These are phyloP conservation scores for Coriaria nepalensis DNA, from an alignment of 306 rosid species.

Conservation along the genomic window DNA sequence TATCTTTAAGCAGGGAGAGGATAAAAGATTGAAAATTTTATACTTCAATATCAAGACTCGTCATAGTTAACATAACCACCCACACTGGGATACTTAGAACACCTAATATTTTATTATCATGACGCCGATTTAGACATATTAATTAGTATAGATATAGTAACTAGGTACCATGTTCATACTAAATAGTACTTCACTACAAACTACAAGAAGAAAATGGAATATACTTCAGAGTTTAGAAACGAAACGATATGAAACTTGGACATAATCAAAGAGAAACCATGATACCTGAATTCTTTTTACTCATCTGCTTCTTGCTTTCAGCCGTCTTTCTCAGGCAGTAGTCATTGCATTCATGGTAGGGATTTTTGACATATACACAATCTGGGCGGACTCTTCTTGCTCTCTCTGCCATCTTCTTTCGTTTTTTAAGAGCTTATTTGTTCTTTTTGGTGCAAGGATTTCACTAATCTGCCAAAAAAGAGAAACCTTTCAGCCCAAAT, in stretches of 20 bases:
- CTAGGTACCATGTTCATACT: neutral
- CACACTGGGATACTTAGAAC: no score
- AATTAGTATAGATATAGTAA: no score
- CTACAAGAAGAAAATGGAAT: conserved; percentile 5
- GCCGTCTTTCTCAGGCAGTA: conserved; percentile 45
- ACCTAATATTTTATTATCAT: no score
- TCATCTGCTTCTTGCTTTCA: conserved; percentile 43
- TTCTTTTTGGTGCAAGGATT: no score
- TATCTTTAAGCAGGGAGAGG: conserved; percentile 23
- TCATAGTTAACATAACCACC: no score
- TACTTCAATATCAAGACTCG: no score
- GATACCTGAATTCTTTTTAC: conserved; percentile 40
- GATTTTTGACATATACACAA: conserved; percentile 60
- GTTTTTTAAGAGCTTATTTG: neutral
- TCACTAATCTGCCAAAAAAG: neutral
- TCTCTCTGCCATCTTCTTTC: conserved; percentile 43
- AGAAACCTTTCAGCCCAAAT: no score
- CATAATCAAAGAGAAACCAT: neutral
- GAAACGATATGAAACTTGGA: neutral
- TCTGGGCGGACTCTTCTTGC: conserved; percentile 34
- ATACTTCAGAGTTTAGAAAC: neutral
- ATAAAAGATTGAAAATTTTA: neutral
- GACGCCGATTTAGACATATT: no score
- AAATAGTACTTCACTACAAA: no score
- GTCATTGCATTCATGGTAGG: conserved; percentile 82